Evolutionary conservation across 805 yeast genomes (phyloP), one percentile per base, ranked within the genome.

Genomic region (Candida awuae): DNA sequence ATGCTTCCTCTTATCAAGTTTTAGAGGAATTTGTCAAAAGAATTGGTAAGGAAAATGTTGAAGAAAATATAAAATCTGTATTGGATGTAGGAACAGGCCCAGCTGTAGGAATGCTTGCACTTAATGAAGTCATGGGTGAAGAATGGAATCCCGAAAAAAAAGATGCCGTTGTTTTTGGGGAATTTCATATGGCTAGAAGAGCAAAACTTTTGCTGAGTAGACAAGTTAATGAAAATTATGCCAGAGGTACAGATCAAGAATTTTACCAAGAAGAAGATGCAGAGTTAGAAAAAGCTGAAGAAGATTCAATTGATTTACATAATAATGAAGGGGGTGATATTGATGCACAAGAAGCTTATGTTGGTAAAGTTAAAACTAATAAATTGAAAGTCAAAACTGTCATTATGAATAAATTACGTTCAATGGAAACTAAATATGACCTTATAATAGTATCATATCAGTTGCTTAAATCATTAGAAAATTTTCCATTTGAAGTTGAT

Each of bases 31-130:
- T 87, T 26, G 67, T 73, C 47, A 66, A 67, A 32, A 65, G 88
- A 29, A 56, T 69, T 16, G 81, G 78, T 0, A 60, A 54, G 6
- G 63, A 62, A 0, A 52, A 54, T 34, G 84, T 86, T 63, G 58
- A 58, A 17, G 97, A 97, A 0, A 32, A 43, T 13, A n/a, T 43
- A 10, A 53, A 69, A 21, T 65, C 73, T 5, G 73, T 92, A 0
- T 65, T 92, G 35, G 94, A 85, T 52, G 73, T 85, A 12, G 90
- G 95, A 0, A 78, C 71, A 54, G 97, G 98, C 0, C 97, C 98
- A 1, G 90, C 86, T 2, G 80, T 94, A 0, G 97, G 97, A 2
- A 77, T 92, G 66, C 62, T 88, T 13, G 97, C 94, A 0, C 64
- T 87, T 37, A 85, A 88, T 53, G 95, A 87, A 51, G 51, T 88